Percentiles rank a stretch among this genome's conserved stretches.
phyloP scores from a whole-genome alignment of 768 basidiomycete species.

The Pleurotus salmoneostramineus region DNA sequence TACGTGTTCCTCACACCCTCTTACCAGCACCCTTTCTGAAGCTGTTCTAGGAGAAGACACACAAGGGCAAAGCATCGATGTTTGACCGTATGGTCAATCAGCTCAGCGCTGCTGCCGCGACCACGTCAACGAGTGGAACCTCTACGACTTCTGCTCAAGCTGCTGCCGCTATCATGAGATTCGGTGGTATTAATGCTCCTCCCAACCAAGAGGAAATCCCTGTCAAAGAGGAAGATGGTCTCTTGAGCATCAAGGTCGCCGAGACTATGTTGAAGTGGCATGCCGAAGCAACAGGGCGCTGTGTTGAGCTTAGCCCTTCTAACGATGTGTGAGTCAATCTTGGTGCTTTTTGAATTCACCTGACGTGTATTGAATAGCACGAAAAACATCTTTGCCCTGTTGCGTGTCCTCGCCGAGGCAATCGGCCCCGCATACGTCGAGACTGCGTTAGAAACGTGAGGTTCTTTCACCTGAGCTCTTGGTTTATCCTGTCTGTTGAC shows the following conservation, averaged over 20 bases:
- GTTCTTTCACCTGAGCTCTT: conserved; percentile 7
- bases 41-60: conserved; percentile 45
- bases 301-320: conserved; percentile 79
- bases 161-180: conserved; percentile 84
- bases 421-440: conserved; percentile 84
- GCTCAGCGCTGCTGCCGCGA: conserved; percentile 71
- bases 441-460: conserved; percentile 89
- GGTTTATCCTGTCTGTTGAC: conserved; percentile 6
- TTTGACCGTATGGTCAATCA: conserved; percentile 94
- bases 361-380: too few relatives aligned
- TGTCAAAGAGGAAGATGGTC: conserved; percentile 76
- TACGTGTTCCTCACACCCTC: conserved; percentile 30
- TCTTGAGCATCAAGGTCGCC: conserved; percentile 68
- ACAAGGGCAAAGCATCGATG: conserved; percentile 70
- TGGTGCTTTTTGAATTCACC: too few relatives aligned
- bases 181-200: conserved; percentile 72
- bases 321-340: conserved; percentile 87
- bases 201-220: conserved; percentile 66
- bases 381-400: conserved; percentile 82
- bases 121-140: conserved; percentile 51
- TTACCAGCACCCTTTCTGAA: background rate
- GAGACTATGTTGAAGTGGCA: conserved; percentile 97
- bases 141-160: conserved; percentile 78
- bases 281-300: conserved; percentile 93
- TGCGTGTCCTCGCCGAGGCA: conserved; percentile 83